Evolutionary conservation across 1,284 basidiomycete species (phyloP), one percentile per base, ranked within the genome.

Genomic region (Phellinidium pouzarii): DNA sequence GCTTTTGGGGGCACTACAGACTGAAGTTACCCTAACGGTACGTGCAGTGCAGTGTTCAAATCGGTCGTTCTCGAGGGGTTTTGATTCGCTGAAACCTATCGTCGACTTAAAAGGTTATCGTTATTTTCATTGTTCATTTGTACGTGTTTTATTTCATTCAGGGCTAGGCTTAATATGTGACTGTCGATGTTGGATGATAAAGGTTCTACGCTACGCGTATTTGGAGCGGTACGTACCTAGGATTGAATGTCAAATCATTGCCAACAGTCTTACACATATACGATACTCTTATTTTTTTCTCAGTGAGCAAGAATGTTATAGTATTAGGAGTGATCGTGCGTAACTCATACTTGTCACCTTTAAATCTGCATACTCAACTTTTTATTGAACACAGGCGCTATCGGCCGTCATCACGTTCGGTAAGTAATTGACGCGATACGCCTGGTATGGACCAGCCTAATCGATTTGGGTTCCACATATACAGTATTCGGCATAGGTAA

Each of bases 401-500:
- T 23, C 26, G 3, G 43, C 43, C n/a, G 9, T 26, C 26, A n/a
- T 23, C 12, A n/a, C 43, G 12, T 44, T 44, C 22, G 43, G 43
- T 44, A n/a, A 4, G 43, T 8, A 23, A 8, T 4, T 22, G 9
- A 7, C 43, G 22, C 22, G 22, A n/a, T n/a, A n/a, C n/a, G n/a
- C n/a, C n/a, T n/a, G n/a, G n/a, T n/a, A n/a, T n/a, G n/a, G n/a
- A n/a, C n/a, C n/a, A n/a, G n/a, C n/a, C 43, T 43, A 11, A 25
- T 23, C 22, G 9, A 5, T 23, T 26, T 3, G 22, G 8, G 22
- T 44, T 27, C 22, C 22, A n/a, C n/a, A n/a, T n/a, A n/a, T n/a
- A 9, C n/a, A 44, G 43, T 23, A 3, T 44, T 44, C 27, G 43
- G 43, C 27, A 44, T 44, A 22, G 27, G 43, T 44, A 44, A 26